Base-by-base conservation (phyloP, 2,329 filamentous ascomycete species). In the Colletotrichum lini region DNA sequence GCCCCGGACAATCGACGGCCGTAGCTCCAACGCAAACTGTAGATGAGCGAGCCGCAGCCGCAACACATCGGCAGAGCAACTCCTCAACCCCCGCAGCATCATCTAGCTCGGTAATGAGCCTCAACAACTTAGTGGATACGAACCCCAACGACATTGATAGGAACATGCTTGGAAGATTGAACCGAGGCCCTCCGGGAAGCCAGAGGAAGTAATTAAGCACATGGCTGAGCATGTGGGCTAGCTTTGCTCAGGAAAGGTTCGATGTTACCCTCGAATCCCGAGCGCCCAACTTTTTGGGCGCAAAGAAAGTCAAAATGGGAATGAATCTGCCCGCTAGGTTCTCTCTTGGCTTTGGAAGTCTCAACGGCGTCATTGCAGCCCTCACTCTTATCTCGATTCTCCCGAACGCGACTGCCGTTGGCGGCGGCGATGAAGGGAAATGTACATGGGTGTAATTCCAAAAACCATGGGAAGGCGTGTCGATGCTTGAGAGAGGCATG, bases 121-220 rank as follows among this genome's bases (percentile, higher is more conserved):
- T 88, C 50, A 85, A 84, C 76, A 87, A 86, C 68, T 79, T 87
- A 72, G 84, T 88, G 76, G 86, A 85, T 38, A 84, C 72, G 71
- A 67, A 53, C 65, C 75, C 56, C 49, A 85, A 82, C 74, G 87
- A 89, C 67, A 88, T 89, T 68, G 88, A 90, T 74, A 83, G 83
- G 74, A 84, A 80, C 70, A 90, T 90, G 88, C 81, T 90, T 67
- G 83, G 84, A 49, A 83, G 86, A 47, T 77, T 89, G 62, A 86
- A 88, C 73, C 81, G 84, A 57, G 61, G 63, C 3, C 63, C 62
- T 5, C 56, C 57, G 16, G 60, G 52, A 9, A 65, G 68, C 35
- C 62, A 74, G 73, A 42, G 64, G 72, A 61, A 65, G 69, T 58
- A 50, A 30, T 30, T 12, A 26, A 12, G 23, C 42, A 47, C 23